Base-by-base conservation (phyloP, 2,329 filamentous ascomycete genomes). In the Fusarium succisae region DNA sequence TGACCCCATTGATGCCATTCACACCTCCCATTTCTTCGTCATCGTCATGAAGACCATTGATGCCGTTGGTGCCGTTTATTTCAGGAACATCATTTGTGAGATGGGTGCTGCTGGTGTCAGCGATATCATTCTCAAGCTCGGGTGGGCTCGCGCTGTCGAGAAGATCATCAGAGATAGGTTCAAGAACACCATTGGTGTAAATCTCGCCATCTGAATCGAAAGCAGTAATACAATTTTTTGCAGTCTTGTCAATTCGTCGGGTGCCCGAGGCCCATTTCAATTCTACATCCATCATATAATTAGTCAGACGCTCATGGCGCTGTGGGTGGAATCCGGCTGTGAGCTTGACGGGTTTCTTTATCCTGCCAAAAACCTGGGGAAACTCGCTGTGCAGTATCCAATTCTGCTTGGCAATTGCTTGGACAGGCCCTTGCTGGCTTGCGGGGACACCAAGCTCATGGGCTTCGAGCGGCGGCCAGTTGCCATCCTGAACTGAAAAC, bases 391-490 rank as follows among this genome's bases (percentile, higher is more conserved):
- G 81, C 63, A 88, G 75, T 15, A 84, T 78, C 82, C 84, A 86
- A 32, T 79, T 75, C 60, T 72, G 73, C 44, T 73, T 69, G n/a
- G 73, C 67, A 13, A 71, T 64, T 37, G 70, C 76, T 28, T 74
- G 64, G 28, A 77, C 64, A 48, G 72, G 57, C 11, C 68, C 58
- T 38, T 76, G 63, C 13, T 77, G 69, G 20, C 69, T 60, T 28
- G 63, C 26, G 17, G 77, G 60, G 58, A 81, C 68, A 22, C 79
- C 81, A 51, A 82, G 77, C 70, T 82, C 81, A 22, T 77, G 75
- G n/a, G 77, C 70, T 41, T 86, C 84, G 20, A 86, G 77, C 1
- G 89, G 89, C 8, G 89, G 89, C 89, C 89, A 91, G 43, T 81
- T 81, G 17, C 82, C 80, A 61, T 85, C 84, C 50, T 84, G 84